Conservation (phyloP, 1,284 basidiomycete genomes). For the Puccinia triticina region DNA sequence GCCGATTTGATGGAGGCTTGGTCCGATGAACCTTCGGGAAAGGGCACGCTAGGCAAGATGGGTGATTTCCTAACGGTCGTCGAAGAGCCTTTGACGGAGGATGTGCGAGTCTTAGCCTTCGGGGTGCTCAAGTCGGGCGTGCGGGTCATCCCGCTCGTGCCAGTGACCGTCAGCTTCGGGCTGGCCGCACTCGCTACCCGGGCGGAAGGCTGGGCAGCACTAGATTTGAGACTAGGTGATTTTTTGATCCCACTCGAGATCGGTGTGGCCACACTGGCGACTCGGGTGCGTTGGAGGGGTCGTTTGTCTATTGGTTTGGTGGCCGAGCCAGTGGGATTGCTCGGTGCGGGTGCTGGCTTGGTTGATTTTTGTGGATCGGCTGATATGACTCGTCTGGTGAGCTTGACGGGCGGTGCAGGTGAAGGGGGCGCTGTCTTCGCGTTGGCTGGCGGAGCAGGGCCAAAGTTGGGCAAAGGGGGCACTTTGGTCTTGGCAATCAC, state of each 20-base stretch:
- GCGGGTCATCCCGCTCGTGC: neutral
- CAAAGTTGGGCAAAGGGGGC: constrained; percentile 26
- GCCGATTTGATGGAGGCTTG: neutral
- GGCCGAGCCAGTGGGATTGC: neutral
- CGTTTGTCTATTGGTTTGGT: constrained; percentile 2
- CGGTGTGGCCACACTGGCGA: constrained; percentile 38
- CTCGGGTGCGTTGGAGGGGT: constrained; percentile 24
- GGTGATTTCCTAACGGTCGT: constrained; percentile 9
- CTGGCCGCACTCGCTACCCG: neutral
- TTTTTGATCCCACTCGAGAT: constrained; percentile 31
- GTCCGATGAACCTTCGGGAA: neutral
- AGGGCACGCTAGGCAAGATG: constrained; percentile 8
- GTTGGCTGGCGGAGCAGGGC: neutral
- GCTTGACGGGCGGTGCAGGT: neutral
- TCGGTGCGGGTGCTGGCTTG: neutral
- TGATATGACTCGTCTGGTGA: constrained; percentile 27
- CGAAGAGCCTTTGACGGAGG: neutral
- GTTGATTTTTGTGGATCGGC: neutral
- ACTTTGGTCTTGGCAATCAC: constrained; percentile 25
- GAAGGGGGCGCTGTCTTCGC: neutral
- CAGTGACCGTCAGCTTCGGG: constrained; percentile 15
- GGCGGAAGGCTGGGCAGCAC: neutral
- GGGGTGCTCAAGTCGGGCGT: neutral
- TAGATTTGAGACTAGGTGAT: neutral
- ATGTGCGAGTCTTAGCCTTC: neutral